Conservation (phyloP, 2,329 filamentous ascomycete species). For the Akanthomyces muscarius region DNA sequence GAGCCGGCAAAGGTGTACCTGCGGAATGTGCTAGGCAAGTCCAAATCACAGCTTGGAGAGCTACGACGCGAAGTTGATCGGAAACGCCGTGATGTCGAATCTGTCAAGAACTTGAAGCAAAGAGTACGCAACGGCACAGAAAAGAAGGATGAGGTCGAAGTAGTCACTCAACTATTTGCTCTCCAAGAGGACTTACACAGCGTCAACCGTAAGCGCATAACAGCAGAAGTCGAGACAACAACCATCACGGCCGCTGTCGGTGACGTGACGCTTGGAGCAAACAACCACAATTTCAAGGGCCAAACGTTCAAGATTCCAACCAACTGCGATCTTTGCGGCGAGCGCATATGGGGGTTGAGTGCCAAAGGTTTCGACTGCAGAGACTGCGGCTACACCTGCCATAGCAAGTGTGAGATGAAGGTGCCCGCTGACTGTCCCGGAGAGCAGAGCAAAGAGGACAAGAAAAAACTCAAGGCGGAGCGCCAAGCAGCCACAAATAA, state of each 20-base stretch:
- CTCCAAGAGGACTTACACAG: constrained; percentile 83
- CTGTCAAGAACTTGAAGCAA: constrained; percentile 67
- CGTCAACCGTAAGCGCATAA: constrained; percentile 76
- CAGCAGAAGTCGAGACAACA: constrained; percentile 86
- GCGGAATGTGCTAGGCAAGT: constrained; percentile 87
- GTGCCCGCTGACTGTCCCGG: constrained; percentile 94
- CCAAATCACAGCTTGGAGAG: constrained; percentile 77
- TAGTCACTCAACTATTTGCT: constrained; percentile 77
- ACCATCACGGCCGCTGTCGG: constrained; percentile 90
- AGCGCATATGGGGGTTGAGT: constrained; percentile 93
- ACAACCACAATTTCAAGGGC: constrained; percentile 97
- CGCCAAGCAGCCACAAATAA: constrained; percentile 75
- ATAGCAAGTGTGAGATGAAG: constrained; percentile 99
- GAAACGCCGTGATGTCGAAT: constrained; percentile 81
- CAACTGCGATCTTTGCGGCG: constrained; percentile 94
- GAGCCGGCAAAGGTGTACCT: constrained; percentile 85
- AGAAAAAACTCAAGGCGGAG: constrained; percentile 85
- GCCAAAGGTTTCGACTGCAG: constrained; percentile 95
- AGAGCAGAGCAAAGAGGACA: constrained; percentile 89
- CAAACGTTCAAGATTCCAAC: constrained; percentile 99
- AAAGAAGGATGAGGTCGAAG: constrained; percentile 81
- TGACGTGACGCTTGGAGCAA: constrained; percentile 85
- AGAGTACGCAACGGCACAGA: constrained; percentile 78
- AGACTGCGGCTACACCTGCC: constrained; percentile 96
- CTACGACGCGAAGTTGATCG: constrained; percentile 79